These are phyloP conservation scores for Fusarium staphyleae DNA, from an alignment of 2,329 filamentous ascomycete species.

Conservation along the genomic window DNA sequence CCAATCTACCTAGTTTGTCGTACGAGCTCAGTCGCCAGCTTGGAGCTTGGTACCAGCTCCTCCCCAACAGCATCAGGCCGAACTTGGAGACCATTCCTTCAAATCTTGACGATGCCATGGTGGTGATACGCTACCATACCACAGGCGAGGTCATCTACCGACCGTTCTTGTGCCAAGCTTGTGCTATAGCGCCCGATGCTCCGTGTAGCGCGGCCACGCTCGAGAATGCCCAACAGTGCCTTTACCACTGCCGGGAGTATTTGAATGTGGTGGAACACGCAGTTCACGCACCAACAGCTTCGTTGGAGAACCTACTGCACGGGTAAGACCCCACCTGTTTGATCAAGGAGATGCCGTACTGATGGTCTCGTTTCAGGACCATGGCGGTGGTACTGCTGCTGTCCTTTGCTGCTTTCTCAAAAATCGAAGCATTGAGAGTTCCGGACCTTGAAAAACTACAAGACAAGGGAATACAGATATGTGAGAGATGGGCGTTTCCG, in stretches of 20 bases:
- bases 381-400: slow-evolving; percentile 29
- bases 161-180: slow-evolving; percentile 29
- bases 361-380: slow-evolving; percentile 1
- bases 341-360: rapidly evolving
- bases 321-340: slow-evolving; percentile 2
- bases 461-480: slow-evolving; percentile 31
- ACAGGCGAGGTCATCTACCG: slow-evolving; percentile 31
- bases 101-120: slow-evolving; percentile 27
- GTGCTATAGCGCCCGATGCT: slow-evolving; percentile 1
- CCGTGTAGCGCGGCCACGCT: slow-evolving; percentile 10
- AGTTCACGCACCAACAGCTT: slow-evolving; percentile 14
- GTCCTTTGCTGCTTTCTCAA: slow-evolving; percentile 31
- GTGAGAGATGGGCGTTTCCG: slow-evolving; percentile 32
- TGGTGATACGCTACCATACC: slow-evolving; percentile 29
- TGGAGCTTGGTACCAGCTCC: slow-evolving; percentile 30
- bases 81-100: slow-evolving; percentile 12
- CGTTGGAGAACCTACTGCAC: slow-evolving; percentile 27
- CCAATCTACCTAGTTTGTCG: slow-evolving; percentile 12
- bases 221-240: slow-evolving; percentile 28
- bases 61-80: slow-evolving; percentile 27
- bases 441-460: slow-evolving; percentile 28
- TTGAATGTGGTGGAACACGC: slow-evolving; percentile 26
- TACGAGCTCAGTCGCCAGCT: slow-evolving; percentile 31
- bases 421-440: slow-evolving; percentile 14
- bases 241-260: slow-evolving; percentile 26